Percentiles rank a stretch among this genome's conserved stretches.
phyloP scores from a whole-genome alignment of 1,284 basidiomycete species.

The Afroboletus lepidellus region DNA sequence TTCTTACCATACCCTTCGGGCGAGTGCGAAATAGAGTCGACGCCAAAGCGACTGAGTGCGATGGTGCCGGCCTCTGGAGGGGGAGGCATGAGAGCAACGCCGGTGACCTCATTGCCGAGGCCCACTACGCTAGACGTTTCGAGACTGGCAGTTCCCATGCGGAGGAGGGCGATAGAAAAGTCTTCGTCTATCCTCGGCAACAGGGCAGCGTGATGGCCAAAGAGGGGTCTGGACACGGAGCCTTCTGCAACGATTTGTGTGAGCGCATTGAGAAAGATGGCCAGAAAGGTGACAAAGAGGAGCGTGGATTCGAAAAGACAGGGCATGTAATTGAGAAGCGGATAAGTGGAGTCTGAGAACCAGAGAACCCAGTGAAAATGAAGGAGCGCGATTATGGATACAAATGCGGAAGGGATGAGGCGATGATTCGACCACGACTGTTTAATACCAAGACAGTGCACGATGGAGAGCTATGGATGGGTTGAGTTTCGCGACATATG shows the following conservation, averaged over 20 bases:
- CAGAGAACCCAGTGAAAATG: constrained; percentile 68
- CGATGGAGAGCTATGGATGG: constrained; percentile 49
- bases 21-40: constrained; percentile 36
- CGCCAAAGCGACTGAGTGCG: constrained; percentile 45
- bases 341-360: constrained; percentile 50
- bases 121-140: constrained; percentile 71
- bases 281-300: constrained; percentile 51
- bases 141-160: constrained; percentile 69
- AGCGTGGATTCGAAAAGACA: constrained; percentile 67
- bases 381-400: constrained; percentile 53
- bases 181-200: constrained; percentile 64
- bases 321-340: constrained; percentile 69
- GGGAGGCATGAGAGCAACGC: constrained; percentile 40
- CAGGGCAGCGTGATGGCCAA: constrained; percentile 44
- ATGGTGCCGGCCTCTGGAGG: constrained; percentile 30
- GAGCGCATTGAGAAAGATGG: constrained; percentile 55
- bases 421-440: constrained; percentile 60
- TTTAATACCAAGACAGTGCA: constrained; percentile 62
- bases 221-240: constrained; percentile 43
- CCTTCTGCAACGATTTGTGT: constrained; percentile 65
- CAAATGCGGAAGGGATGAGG: constrained; percentile 61
- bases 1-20: constrained; percentile 23
- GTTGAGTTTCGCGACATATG: neutral
- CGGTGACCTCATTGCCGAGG: constrained; percentile 69
- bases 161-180: constrained; percentile 65